Conservation (phyloP, 164 flowering plant species). For the Taxillus chinensis region DNA sequence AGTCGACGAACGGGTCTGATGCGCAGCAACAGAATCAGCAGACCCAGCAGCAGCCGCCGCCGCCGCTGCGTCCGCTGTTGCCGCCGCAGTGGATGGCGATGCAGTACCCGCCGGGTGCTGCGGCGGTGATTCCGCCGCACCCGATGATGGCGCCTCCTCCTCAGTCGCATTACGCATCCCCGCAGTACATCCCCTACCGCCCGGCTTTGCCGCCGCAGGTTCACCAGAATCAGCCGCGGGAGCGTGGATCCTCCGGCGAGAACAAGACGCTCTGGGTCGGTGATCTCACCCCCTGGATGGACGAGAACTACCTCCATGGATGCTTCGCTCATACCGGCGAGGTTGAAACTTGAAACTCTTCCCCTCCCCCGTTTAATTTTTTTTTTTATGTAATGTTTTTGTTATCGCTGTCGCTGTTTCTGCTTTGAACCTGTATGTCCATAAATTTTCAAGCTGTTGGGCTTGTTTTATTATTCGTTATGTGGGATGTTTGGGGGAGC, state of each 20-base stretch:
- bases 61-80: slow-evolving; percentile 6
- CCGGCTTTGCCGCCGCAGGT: slow-evolving; percentile 28
- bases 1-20: slow-evolving; percentile 35
- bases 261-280: slow-evolving; percentile 87
- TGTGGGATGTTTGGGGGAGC: too few species aligned
- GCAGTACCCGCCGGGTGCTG: slow-evolving; percentile 53
- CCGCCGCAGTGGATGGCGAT: slow-evolving; percentile 55
- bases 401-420: too few species aligned
- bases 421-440: too few species aligned
- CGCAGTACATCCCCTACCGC: slow-evolving; percentile 43
- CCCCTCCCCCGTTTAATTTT: background rate
- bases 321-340: slow-evolving; percentile 68
- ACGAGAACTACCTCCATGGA: slow-evolving; percentile 64
- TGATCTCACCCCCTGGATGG: slow-evolving; percentile 88
- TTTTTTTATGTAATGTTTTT: too few species aligned
- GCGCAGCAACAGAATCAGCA: slow-evolving; percentile 19
- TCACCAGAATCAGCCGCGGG: slow-evolving; percentile 19
- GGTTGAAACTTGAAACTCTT: slow-evolving; percentile 20
- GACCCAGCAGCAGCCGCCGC: slow-evolving; percentile 11
- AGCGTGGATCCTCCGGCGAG: slow-evolving; percentile 29
- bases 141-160: slow-evolving; percentile 66
- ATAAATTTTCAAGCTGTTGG: too few species aligned
- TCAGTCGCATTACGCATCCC: slow-evolving; percentile 16
- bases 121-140: slow-evolving; percentile 63
- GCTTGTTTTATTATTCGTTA: too few species aligned